Evolutionary conservation across 2,329 filamentous ascomycete species (phyloP).

Genomic region (Colletotrichum liaoningense): DNA sequence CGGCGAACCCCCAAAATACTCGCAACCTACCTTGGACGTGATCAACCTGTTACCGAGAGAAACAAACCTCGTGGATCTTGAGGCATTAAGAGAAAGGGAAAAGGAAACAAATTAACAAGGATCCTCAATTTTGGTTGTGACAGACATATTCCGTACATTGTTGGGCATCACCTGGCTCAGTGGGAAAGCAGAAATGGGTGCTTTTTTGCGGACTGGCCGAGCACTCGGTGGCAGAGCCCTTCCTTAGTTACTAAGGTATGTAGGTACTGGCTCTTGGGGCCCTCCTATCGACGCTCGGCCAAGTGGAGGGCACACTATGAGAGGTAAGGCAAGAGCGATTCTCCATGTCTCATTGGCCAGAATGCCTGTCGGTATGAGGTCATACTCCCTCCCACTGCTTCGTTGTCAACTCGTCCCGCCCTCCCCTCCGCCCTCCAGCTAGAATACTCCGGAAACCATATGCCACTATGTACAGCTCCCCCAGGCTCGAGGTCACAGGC

Average conservation of each 20-base stretch:
- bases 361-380: slow-evolving; percentile 18
- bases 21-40: not conserved
- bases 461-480: too few species aligned
- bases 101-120: not conserved
- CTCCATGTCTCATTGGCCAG: not conserved
- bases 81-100: not conserved
- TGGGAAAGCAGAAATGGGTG: not conserved
- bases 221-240: slow-evolving; percentile 1
- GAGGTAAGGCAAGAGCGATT: slow-evolving; percentile 5
- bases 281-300: slow-evolving; percentile 8
- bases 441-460: not conserved
- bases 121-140: not conserved
- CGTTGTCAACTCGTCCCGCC: not conserved
- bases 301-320: not conserved
- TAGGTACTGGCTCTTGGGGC: not conserved
- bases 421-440: not conserved
- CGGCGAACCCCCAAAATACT: not conserved
- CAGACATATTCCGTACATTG: not conserved
- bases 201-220: slow-evolving; percentile 1
- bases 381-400: slow-evolving; percentile 16
- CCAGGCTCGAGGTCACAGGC: not conserved
- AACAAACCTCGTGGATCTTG: not conserved
- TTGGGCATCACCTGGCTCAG: not conserved
- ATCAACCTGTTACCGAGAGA: not conserved
- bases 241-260: too few species aligned